Evolutionary conservation across 2,329 filamentous ascomycete species (phyloP).

Genomic region (Zymoseptoria crescenta): DNA sequence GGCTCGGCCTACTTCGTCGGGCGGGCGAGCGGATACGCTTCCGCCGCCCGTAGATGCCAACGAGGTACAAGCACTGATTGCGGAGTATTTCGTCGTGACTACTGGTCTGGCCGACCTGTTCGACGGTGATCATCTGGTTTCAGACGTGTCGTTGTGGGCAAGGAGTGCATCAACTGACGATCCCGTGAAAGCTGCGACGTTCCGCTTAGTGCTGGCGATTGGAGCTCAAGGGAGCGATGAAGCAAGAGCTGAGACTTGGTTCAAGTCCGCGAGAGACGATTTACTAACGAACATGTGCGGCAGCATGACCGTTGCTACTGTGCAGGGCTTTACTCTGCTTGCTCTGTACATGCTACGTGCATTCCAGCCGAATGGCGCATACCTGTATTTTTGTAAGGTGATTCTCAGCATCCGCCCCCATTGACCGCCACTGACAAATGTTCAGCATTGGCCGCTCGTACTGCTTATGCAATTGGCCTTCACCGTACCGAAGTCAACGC

Average conservation of each 20-base stretch:
- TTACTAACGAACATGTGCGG: constrained; percentile 41
- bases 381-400: constrained; percentile 41
- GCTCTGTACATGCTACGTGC: constrained; percentile 46
- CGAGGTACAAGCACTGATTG: constrained; percentile 36
- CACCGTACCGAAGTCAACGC: constrained; percentile 47
- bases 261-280: constrained; percentile 38
- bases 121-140: constrained; percentile 30
- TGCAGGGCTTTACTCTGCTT: constrained; percentile 46
- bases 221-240: constrained; percentile 40
- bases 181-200: constrained; percentile 34
- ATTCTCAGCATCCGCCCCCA: not conserved
- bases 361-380: constrained; percentile 46
- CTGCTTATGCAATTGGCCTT: constrained; percentile 46
- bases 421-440: not conserved
- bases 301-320: constrained; percentile 43
- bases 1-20: constrained; percentile 5
- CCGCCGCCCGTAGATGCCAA: constrained; percentile 25
- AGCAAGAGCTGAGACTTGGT: constrained; percentile 40
- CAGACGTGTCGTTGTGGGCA: constrained; percentile 25
- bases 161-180: constrained; percentile 4
- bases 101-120: constrained; percentile 45
- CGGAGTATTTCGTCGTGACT: constrained; percentile 40
- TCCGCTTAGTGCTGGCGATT: constrained; percentile 45
- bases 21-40: not conserved
- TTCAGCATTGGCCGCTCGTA: constrained; percentile 39